phyloP scores from a whole-genome alignment of 805 yeast species.

The Sugiyamaella lignohabitans region DNA sequence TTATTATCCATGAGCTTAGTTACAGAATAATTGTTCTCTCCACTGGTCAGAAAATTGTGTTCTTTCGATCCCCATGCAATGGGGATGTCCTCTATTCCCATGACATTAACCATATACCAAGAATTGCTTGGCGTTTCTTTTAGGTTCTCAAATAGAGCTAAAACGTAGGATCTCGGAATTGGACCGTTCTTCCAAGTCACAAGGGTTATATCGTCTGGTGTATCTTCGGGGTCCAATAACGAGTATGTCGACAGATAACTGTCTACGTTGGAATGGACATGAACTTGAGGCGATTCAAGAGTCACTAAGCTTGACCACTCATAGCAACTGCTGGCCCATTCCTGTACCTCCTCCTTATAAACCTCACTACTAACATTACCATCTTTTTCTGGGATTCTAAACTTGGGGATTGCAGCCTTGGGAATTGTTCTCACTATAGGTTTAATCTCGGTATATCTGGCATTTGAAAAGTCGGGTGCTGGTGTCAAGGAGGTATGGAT shows the following conservation, averaged over 20 bases:
- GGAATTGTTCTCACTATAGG: neutral
- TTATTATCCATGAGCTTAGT: conserved; percentile 3
- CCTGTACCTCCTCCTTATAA: conserved; percentile 13
- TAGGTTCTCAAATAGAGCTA: neutral
- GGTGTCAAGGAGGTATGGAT: too few species aligned
- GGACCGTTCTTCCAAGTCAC: conserved; percentile 11
- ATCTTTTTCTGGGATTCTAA: neutral
- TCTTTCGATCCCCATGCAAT: conserved; percentile 20
- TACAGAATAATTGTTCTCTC: conserved; percentile 20
- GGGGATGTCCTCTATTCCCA: conserved; percentile 22
- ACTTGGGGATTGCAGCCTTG: neutral
- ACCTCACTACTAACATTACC: neutral
- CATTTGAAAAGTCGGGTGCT: neutral
- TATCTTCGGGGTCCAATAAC: conserved; percentile 10
- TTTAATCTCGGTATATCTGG: neutral
- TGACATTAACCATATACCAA: conserved; percentile 17
- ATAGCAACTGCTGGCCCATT: conserved; percentile 14
- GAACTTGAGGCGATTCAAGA: conserved; percentile 16
- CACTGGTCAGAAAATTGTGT: conserved; percentile 18
- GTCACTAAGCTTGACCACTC: conserved; percentile 23
- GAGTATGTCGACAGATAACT: conserved; percentile 15
- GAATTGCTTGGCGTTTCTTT: neutral
- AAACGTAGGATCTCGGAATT: conserved; percentile 1
- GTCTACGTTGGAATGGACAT: conserved; percentile 12
- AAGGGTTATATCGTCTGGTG: neutral